phyloP scores from a whole-genome alignment of 257 asterid genomes.

The Penstemon eatonii region DNA sequence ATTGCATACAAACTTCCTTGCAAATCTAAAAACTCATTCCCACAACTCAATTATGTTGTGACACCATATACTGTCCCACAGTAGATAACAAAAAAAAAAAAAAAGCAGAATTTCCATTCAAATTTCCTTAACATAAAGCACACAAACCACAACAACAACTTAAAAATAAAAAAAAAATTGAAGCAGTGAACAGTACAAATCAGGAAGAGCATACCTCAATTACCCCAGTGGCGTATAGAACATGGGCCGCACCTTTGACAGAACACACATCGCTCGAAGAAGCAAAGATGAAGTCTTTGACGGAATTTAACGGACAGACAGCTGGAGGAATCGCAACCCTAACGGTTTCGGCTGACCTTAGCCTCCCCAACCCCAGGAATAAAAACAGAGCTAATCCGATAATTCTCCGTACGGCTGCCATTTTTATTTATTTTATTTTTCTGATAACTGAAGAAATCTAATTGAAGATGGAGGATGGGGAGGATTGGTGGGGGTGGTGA shows the following conservation, averaged over 20 bases:
- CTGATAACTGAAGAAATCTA: slow-evolving; percentile 12
- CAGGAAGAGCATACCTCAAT: slow-evolving; percentile 53
- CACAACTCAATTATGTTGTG: neutral
- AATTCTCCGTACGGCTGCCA: slow-evolving; percentile 41
- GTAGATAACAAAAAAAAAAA: slow-evolving; percentile 5
- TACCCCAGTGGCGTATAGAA: slow-evolving; percentile 45
- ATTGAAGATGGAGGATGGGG: slow-evolving; percentile 25
- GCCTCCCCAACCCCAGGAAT: slow-evolving; percentile 41
- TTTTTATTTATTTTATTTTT: slow-evolving; percentile 15
- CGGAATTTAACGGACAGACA: slow-evolving; percentile 53
- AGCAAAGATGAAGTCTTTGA: slow-evolving; percentile 60
- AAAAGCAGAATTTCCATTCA: neutral
- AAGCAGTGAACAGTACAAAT: neutral
- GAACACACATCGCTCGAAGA: slow-evolving; percentile 44
- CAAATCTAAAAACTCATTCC: neutral
- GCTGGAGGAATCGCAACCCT: slow-evolving; percentile 44
- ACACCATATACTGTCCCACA: slow-evolving; percentile 2
- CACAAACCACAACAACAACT: neutral
- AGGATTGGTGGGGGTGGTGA: slow-evolving; percentile 31
- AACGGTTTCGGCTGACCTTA: slow-evolving; percentile 46
- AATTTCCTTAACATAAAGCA: neutral
- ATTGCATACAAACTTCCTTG: neutral
- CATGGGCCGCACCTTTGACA: slow-evolving; percentile 39
- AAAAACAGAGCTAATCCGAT: slow-evolving; percentile 53
- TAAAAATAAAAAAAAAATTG: slow-evolving; percentile 7